Conservation (phyloP, 2,329 filamentous ascomycete species). For the Aspergillus carbonarius region DNA sequence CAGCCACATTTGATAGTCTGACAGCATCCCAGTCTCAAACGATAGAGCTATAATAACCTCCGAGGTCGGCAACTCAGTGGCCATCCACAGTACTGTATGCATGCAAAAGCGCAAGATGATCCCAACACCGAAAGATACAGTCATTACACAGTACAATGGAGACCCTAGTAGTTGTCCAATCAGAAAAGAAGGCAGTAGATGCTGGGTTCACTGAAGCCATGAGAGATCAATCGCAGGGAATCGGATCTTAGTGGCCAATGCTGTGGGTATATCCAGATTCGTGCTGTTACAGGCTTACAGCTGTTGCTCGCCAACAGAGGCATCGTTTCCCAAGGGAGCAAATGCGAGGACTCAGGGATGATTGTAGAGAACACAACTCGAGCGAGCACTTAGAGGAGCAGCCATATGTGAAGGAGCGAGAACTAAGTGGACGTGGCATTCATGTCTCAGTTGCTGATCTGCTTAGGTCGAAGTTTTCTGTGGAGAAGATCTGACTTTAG, state of each 20-base stretch:
- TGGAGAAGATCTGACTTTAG: conserved; percentile 7
- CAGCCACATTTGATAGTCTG: background rate
- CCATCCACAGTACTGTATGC: background rate
- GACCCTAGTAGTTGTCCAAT: background rate
- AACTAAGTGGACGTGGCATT: background rate
- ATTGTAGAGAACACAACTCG: background rate
- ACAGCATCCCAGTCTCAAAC: background rate
- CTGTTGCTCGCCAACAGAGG: no score
- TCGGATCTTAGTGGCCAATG: conserved; percentile 1
- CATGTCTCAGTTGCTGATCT: conserved; percentile 1
- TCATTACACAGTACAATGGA: background rate
- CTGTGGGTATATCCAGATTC: background rate
- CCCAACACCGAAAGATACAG: background rate
- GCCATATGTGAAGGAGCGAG: background rate
- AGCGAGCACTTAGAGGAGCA: background rate
- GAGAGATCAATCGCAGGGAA: background rate
- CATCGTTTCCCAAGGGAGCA: background rate
- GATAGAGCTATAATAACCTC: background rate
- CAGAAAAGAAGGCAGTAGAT: background rate
- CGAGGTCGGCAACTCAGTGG: background rate
- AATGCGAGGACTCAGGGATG: background rate
- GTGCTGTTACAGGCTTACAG: no score
- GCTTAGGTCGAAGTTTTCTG: background rate
- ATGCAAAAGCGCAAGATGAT: background rate
- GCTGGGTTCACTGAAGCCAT: background rate